Percentiles rank a stretch among this genome's conserved stretches.
Evolutionary conservation across 2,329 filamentous ascomycete genomes (phyloP).

Genomic region (Fusarium albidum): DNA sequence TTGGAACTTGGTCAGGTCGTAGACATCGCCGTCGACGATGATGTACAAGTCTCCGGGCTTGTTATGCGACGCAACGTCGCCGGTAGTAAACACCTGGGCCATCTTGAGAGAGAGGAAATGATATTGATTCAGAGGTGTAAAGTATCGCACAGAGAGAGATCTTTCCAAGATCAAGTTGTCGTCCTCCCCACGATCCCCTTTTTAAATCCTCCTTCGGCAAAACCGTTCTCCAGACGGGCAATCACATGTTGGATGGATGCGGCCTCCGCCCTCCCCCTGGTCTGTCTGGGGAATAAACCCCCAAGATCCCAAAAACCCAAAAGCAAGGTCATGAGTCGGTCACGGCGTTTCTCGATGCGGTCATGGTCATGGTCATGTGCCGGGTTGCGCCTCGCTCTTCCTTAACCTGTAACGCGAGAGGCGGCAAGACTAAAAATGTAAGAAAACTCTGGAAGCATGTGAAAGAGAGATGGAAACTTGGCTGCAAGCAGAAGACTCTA

Average conservation of each 20-base stretch:
- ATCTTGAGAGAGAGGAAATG: conserved; percentile 56
- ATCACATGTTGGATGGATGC: conserved; percentile 36
- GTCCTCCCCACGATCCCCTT: conserved; percentile 17
- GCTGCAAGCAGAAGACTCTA: not conserved
- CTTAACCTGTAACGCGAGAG: not conserved
- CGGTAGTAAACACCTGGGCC: conserved; percentile 85
- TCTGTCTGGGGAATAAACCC: conserved; percentile 1
- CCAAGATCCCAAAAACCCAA: not conserved
- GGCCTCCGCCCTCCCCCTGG: conserved; percentile 4
- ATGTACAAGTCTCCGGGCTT: conserved; percentile 88
- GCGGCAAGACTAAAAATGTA: conserved; percentile 25
- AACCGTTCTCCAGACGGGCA: conserved; percentile 15
- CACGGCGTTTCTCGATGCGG: conserved; percentile 29
- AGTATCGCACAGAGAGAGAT: conserved; percentile 3
- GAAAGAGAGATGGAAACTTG: not conserved
- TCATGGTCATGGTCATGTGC: conserved; percentile 37
- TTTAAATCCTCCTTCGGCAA: conserved; percentile 38
- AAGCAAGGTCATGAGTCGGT: conserved; percentile 31
- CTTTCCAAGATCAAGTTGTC: conserved; percentile 3
- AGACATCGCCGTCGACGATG: conserved; percentile 93
- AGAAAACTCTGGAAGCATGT: conserved; percentile 27
- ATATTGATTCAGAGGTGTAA: conserved; percentile 3
- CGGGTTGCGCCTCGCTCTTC: conserved; percentile 23
- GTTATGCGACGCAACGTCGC: conserved; percentile 92
- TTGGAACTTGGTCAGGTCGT: conserved; percentile 90